Percentiles rank a stretch among this genome's conserved stretches.
phyloP scores from a whole-genome alignment of 345 rosid genomes.

The Passiflora organensis region DNA sequence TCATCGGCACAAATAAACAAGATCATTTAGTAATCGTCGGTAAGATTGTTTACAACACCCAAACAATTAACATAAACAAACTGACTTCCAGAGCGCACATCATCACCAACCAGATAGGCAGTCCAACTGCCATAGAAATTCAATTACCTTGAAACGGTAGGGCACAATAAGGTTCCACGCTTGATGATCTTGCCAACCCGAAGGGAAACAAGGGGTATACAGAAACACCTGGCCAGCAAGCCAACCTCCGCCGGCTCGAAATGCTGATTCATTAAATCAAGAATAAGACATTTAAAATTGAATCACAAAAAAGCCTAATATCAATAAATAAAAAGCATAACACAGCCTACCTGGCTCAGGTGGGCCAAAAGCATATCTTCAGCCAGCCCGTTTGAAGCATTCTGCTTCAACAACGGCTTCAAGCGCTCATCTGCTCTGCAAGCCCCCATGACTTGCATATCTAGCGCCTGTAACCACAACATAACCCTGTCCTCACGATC shows the following conservation, averaged over 20 bases:
- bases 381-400: conserved; percentile 52
- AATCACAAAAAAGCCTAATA: not conserved
- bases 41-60: no score
- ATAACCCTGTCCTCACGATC: conserved; percentile 70
- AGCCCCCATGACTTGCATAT: conserved; percentile 87
- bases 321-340: not conserved
- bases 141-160: conserved; percentile 68
- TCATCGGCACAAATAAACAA: not conserved
- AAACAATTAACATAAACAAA: not conserved
- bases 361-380: conserved; percentile 79
- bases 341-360: conserved; percentile 66
- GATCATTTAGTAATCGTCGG: not conserved
- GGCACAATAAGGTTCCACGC: conserved; percentile 61
- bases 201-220: conserved; percentile 83
- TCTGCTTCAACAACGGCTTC: conserved; percentile 81
- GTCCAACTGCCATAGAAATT: not conserved
- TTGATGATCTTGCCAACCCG: conserved; percentile 83
- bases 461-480: conserved; percentile 88
- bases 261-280: conserved; percentile 39
- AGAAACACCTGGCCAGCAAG: conserved; percentile 88
- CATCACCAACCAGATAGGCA: not conserved
- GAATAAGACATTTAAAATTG: not conserved
- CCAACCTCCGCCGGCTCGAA: conserved; percentile 91
- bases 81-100: not conserved
- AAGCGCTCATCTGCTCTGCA: conserved; percentile 96